Conservation (phyloP, 1,284 basidiomycete species). For the Leccinum pachyderme region DNA sequence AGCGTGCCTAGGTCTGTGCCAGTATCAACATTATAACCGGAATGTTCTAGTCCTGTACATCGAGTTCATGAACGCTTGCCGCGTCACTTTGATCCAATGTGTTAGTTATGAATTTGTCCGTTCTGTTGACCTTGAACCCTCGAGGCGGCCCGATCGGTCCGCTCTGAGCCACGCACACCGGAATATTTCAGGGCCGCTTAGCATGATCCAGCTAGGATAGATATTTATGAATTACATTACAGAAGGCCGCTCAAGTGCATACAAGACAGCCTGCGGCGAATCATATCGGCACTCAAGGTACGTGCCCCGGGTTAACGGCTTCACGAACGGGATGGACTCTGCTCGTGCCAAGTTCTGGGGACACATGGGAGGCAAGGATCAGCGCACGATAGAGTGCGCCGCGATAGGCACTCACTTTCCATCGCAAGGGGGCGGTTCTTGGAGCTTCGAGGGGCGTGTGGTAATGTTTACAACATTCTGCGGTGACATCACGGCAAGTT, state of each 20-base stretch:
- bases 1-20: not conserved
- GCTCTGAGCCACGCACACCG: too few relatives aligned
- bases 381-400: not conserved
- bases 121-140: not conserved
- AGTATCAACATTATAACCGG: too few relatives aligned
- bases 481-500: not conserved
- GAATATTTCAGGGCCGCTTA: too few relatives aligned
- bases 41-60: too few relatives aligned
- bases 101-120: too few relatives aligned
- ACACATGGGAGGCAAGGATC: not conserved
- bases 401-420: not conserved
- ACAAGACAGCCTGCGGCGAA: not conserved
- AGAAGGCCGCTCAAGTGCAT: too few relatives aligned
- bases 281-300: not conserved
- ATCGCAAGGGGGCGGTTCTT: not conserved
- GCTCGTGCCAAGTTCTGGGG: not conserved
- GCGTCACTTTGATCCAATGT: too few relatives aligned
- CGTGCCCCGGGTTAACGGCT: not conserved
- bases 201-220: too few relatives aligned
- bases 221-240: too few relatives aligned
- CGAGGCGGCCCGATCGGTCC: not conserved
- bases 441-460: not conserved
- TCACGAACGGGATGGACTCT: not conserved
- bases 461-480: not conserved
- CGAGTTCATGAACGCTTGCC: too few relatives aligned